phyloP scores from a whole-genome alignment of 345 rosid genomes.

The Leavenworthia alabamica region DNA sequence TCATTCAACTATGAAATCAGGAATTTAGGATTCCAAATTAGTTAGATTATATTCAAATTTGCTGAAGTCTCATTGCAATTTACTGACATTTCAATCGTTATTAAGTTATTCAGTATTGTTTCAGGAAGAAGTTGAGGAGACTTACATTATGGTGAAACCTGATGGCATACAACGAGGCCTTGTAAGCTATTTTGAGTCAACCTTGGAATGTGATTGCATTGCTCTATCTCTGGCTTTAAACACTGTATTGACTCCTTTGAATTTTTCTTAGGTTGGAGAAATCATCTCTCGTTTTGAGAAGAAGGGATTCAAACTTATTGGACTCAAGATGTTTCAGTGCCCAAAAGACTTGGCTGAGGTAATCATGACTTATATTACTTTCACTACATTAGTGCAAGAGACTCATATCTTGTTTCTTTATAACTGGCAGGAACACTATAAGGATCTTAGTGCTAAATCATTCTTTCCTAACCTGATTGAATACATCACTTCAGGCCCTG shows the following conservation, averaged over 20 bases:
- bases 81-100: not conserved
- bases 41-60: not conserved
- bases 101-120: slow-evolving; percentile 6
- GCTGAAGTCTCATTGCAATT: not conserved
- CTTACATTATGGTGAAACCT: slow-evolving; percentile 90
- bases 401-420: not conserved
- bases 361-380: not conserved
- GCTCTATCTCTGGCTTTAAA: not conserved
- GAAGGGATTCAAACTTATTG: slow-evolving; percentile 81
- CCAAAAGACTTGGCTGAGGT: slow-evolving; percentile 91
- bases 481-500: slow-evolving; percentile 94
- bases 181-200: slow-evolving; percentile 39
- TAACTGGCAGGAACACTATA: slow-evolving; percentile 70
- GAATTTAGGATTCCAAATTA: not conserved
- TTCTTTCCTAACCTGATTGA: slow-evolving; percentile 74
- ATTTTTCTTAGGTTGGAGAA: slow-evolving; percentile 81
- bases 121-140: slow-evolving; percentile 60
- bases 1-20: not conserved
- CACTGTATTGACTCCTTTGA: not conserved
- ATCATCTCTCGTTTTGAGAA: slow-evolving; percentile 90
- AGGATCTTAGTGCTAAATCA: slow-evolving; percentile 77
- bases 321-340: slow-evolving; percentile 82
- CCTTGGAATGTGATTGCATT: not conserved
- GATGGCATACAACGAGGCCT: slow-evolving; percentile 94
- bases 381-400: not conserved